These are phyloP conservation scores for Didymellaceae sp. DNA, from an alignment of 2,329 filamentous ascomycete species.

Conservation along the genomic window DNA sequence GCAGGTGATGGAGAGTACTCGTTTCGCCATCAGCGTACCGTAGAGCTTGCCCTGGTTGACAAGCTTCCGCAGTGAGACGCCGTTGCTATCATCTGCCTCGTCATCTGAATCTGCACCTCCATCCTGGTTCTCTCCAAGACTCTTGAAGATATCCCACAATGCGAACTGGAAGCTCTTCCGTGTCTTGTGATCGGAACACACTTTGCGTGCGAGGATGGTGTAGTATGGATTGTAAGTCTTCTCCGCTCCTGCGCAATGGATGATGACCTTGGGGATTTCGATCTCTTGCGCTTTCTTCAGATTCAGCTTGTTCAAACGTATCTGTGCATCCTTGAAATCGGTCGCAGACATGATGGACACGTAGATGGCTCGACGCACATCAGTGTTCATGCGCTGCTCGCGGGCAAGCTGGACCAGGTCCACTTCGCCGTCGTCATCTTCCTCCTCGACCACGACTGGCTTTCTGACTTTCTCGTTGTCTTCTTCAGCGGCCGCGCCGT, in stretches of 20 bases:
- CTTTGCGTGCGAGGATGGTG: slow-evolving; percentile 77
- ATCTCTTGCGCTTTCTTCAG: slow-evolving; percentile 85
- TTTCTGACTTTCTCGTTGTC: slow-evolving; percentile 34
- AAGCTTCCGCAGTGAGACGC: slow-evolving; percentile 62
- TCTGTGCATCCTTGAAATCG: slow-evolving; percentile 83
- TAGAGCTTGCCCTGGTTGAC: slow-evolving; percentile 74
- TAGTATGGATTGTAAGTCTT: slow-evolving; percentile 92
- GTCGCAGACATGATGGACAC: slow-evolving; percentile 84
- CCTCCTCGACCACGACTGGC: slow-evolving; percentile 13
- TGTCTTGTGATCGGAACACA: slow-evolving; percentile 77
- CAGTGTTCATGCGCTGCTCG: slow-evolving; percentile 85
- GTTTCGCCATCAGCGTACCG: slow-evolving; percentile 66
- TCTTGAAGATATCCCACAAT: slow-evolving; percentile 84
- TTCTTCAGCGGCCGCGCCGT: slow-evolving; percentile 48
- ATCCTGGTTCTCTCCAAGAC: slow-evolving; percentile 79
- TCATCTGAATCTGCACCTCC: slow-evolving; percentile 64
- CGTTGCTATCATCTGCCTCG: slow-evolving; percentile 59
- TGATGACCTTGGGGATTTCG: slow-evolving; percentile 85
- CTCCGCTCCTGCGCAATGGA: slow-evolving; percentile 87
- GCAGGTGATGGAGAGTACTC: slow-evolving; percentile 63
- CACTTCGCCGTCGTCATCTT: slow-evolving; percentile 51
- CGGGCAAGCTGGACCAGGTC: slow-evolving; percentile 78
- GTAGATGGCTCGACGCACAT: slow-evolving; percentile 89
- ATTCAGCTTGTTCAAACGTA: slow-evolving; percentile 78
- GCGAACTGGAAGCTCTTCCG: slow-evolving; percentile 86